A percentile compares a stretch with the other conserved stretches of the same genome.
These are phyloP conservation scores for Flaveria ramosissima DNA, from an alignment of 129 eudicot genomes.

Conservation along the genomic window DNA sequence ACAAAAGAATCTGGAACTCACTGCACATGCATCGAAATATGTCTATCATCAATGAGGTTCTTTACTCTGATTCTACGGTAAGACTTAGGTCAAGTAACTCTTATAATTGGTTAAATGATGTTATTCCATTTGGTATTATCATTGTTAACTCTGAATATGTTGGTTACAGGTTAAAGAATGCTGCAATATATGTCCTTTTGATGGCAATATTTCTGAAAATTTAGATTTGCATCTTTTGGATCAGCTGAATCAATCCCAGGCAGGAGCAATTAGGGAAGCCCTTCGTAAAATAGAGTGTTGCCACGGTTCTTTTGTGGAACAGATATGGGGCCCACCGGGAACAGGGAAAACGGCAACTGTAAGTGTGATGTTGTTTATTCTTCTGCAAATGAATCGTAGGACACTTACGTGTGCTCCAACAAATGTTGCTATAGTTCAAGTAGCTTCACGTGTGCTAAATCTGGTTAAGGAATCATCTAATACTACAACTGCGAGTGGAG, in stretches of 20 bases:
- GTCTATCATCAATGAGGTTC: constrained; percentile 41
- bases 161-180: constrained; percentile 47
- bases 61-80: constrained; percentile 40
- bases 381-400: constrained; percentile 49
- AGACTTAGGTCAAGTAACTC: constrained; percentile 15
- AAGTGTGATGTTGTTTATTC: constrained; percentile 45
- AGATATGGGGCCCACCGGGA: constrained; percentile 84
- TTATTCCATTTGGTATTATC: background rate
- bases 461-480: constrained; percentile 21
- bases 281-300: constrained; percentile 42
- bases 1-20: constrained; percentile 55
- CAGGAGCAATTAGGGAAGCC: constrained; percentile 40
- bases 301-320: constrained; percentile 58
- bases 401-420: constrained; percentile 70
- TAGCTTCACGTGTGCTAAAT: constrained; percentile 56
- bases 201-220: background rate
- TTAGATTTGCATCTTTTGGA: constrained; percentile 26
- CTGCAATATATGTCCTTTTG: constrained; percentile 36
- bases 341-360: constrained; percentile 68
- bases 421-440: constrained; percentile 55
- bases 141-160: background rate
- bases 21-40: constrained; percentile 42
- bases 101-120: background rate
- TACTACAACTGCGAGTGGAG: constrained; percentile 26
- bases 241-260: constrained; percentile 55